These are phyloP conservation scores for Trypanosoma brucei DNA, from an alignment of 208 protist genomes.

Conservation along the genomic window DNA sequence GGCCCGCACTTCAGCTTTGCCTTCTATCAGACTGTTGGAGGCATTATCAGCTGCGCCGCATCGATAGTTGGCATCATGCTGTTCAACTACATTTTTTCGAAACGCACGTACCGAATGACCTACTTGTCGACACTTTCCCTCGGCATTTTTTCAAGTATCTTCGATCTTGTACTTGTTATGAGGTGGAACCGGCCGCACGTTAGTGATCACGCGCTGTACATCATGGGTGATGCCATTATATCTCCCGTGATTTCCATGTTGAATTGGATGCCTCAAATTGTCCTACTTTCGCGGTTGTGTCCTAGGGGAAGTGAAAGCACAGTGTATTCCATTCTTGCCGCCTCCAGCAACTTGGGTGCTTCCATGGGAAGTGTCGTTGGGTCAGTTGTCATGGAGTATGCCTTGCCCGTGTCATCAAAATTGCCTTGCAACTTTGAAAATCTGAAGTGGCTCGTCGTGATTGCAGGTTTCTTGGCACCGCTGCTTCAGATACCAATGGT, in stretches of 20 bases:
- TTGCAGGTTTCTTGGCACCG: constrained; percentile 34
- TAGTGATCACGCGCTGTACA: constrained; percentile 19
- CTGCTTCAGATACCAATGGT: constrained; percentile 38
- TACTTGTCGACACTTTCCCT: constrained; percentile 31
- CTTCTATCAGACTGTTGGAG: constrained; percentile 57
- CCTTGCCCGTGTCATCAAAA: constrained; percentile 36
- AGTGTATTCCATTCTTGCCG: constrained; percentile 53
- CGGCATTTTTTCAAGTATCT: constrained; percentile 33
- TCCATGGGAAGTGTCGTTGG: constrained; percentile 44
- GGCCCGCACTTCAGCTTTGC: constrained; percentile 56
- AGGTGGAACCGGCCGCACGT: constrained; percentile 41
- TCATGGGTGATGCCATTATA: constrained; percentile 59
- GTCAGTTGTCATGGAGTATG: constrained; percentile 39
- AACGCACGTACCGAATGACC: constrained; percentile 43
- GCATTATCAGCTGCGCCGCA: constrained; percentile 41
- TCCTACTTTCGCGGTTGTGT: constrained; percentile 53
- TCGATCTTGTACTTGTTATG: constrained; percentile 64
- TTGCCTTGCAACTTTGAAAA: constrained; percentile 62
- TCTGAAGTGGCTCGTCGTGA: constrained; percentile 36
- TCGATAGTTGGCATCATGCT: constrained; percentile 31
- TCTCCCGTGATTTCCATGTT: constrained; percentile 41
- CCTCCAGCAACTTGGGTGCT: constrained; percentile 38
- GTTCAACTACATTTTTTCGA: constrained; percentile 59
- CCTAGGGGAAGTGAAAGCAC: constrained; percentile 54
- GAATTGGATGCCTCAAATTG: constrained; percentile 44